Evolutionary conservation across 2,329 filamentous ascomycete genomes (phyloP), one percentile per base, ranked within the genome.

Genomic region (Fusarium sp.): DNA sequence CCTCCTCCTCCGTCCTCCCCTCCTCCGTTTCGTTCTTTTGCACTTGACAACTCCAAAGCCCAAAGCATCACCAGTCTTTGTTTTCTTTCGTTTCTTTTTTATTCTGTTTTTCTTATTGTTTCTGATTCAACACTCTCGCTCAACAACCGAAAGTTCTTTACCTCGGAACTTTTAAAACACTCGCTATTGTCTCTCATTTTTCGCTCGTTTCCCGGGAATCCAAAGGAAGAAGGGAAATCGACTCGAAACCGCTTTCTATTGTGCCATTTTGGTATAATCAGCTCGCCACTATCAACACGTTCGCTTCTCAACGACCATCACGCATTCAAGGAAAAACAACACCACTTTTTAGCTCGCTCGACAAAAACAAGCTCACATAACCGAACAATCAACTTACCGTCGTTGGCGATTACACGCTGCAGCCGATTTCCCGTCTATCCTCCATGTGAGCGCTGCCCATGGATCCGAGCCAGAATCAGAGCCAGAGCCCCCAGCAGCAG

Each of bases 381-480:
- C 20, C 61, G 48, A 37, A 18, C 11, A 37, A 20, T 11, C 29
- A 29, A 29, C 33, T 3, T 29, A 10, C 20, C 60, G 68, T 67
- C 68, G 66, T 71, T 69, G 66, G 69, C 73, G 60, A 20, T 69
- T 56, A 24, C 35, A 48, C 62, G 29, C 57, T 50, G 4, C 27
- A 66, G 60, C 73, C 77, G 67, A 83, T 79, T 76, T 79, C 75
- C 79, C 67, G 67, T 45, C 22, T 65, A 71, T 29, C 35, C 35
- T 74, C 72, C 69, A 75, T 75, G 72, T 73, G 70, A 77, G 70
- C 69, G 74, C 67, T 65, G 68, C 71, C 69, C 74, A 82, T 84
- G 82, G 81, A 84, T 72, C 78, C 74, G 67, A 80, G 73, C 61
- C 72, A 74, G 65, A 74, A 62, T 39, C 72, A 74, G 43, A 73